phyloP scores from a whole-genome alignment of 495 filamentous ascomycete genomes.

The Tuber microsphaerosporum region DNA sequence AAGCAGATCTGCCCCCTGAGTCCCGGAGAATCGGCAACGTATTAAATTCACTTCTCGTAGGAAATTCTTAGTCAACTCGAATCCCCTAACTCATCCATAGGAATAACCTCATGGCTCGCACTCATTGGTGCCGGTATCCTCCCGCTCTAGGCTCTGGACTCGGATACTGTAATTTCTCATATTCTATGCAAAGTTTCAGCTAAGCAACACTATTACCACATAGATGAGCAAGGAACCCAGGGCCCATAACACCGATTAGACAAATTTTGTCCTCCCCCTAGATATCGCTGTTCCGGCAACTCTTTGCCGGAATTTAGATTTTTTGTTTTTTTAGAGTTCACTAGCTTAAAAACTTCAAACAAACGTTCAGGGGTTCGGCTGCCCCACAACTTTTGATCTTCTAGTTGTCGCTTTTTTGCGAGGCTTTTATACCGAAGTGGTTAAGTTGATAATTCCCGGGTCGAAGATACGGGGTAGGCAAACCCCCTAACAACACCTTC shows the following conservation, averaged over 20 bases:
- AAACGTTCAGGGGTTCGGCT: neutral
- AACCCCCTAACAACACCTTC: neutral
- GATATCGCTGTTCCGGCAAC: neutral
- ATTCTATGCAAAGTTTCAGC: neutral
- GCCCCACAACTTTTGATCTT: neutral
- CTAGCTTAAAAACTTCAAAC: neutral
- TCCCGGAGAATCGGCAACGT: neutral
- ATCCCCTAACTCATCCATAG: neutral
- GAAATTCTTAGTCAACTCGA: neutral
- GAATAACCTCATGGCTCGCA: neutral
- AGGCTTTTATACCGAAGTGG: neutral
- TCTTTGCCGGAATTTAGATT: neutral
- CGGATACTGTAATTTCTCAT: no score
- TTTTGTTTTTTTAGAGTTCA: neutral
- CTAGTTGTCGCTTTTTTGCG: neutral
- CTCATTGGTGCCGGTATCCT: neutral
- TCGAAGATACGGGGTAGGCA: neutral
- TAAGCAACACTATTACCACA: neutral
- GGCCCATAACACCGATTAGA: neutral
- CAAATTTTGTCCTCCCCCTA: neutral
- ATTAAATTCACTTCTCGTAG: neutral
- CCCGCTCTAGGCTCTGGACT: neutral
- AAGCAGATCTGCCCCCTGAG: neutral
- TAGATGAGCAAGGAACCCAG: neutral
- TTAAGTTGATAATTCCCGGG: neutral